These are phyloP conservation scores for Heteromeles arbutifolia DNA, from an alignment of 306 rosid species.

Conservation along the genomic window DNA sequence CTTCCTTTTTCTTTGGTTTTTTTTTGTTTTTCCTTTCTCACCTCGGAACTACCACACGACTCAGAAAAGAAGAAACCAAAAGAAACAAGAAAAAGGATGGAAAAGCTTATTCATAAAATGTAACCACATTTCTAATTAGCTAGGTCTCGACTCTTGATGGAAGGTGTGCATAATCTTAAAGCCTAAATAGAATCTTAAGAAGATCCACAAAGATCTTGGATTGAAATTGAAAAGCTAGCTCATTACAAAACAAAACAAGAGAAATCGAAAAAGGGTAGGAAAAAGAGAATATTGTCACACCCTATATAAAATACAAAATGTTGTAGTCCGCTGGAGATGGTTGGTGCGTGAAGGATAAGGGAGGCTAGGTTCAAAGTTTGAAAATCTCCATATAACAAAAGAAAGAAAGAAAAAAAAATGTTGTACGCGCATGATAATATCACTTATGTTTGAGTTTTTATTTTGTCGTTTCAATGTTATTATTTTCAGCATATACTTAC, in stretches of 20 bases:
- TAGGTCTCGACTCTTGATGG: not conserved
- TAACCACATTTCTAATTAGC: not conserved
- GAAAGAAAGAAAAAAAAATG: slow-evolving; percentile 1
- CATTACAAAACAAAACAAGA: not conserved
- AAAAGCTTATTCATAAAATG: slow-evolving; percentile 18
- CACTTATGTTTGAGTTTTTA: not conserved
- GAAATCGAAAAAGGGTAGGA: not conserved
- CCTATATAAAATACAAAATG: not conserved
- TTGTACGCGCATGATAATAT: slow-evolving; percentile 19
- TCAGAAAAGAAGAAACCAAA: slow-evolving; percentile 19
- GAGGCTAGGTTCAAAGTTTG: not conserved
- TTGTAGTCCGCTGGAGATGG: not conserved
- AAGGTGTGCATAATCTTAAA: slow-evolving; percentile 15
- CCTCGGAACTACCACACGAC: slow-evolving; percentile 59
- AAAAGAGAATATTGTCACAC: not conserved
- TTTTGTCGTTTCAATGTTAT: not conserved
- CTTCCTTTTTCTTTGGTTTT: slow-evolving; percentile 12
- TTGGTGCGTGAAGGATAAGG: not conserved
- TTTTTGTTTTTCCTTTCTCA: slow-evolving; percentile 14
- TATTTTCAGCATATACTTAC: slow-evolving; percentile 37
- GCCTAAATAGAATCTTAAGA: slow-evolving; percentile 22
- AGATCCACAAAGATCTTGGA: slow-evolving; percentile 16
- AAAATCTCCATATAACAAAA: not conserved
- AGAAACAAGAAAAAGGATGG: slow-evolving; percentile 6
- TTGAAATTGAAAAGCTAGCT: not conserved